Evolutionary conservation across 2,329 filamentous ascomycete species (phyloP), one percentile per base, ranked within the genome.

Genomic region (Didymella arachidicola): DNA sequence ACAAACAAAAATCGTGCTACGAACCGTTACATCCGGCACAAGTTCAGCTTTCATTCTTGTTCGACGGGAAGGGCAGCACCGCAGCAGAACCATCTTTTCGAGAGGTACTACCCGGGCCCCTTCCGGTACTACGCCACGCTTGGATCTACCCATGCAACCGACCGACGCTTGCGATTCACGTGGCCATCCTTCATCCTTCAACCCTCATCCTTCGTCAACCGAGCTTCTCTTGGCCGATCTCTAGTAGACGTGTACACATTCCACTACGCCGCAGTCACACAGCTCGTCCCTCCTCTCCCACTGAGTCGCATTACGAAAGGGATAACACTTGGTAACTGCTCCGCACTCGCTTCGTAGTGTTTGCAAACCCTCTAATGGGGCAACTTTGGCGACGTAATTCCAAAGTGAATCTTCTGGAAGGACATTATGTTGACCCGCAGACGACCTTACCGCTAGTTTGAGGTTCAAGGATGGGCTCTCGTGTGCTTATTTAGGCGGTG

Each of bases 141-240:
- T 25, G 32, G 36, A 19, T 14, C 22, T 18, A 30, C 34, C 45
- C 27, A 46, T 45, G 41, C 36, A 34, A 51, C 42, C 45, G 50
- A 54, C 46, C 50, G 27, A 51, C 41, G 51, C 50, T 50, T 36
- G 50, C 45, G 22, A 29, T 54, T 59, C 56, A 54, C 56, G 32
- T 59, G 56, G 56, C 51, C 50, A 54, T 54, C 56, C 51, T 54
- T 34, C 41, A 59, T 53, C 50, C 50, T 54, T 39, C 39, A n/a
- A n/a, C 56, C 51, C 51, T 34, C 41, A 59, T 53, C 50, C 50
- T 54, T 39, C 39, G 27, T 25, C 14, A 30, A 26, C 19, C 29
- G 29, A 30, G 32, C 26, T 25, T 10, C 12, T 18, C 46, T 16
- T 32, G n/a, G 56, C 26, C 32, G 19, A 59, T 53, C 45, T 32